phyloP scores from a whole-genome alignment of 257 asterid genomes.

The Solanum bukasovii region DNA sequence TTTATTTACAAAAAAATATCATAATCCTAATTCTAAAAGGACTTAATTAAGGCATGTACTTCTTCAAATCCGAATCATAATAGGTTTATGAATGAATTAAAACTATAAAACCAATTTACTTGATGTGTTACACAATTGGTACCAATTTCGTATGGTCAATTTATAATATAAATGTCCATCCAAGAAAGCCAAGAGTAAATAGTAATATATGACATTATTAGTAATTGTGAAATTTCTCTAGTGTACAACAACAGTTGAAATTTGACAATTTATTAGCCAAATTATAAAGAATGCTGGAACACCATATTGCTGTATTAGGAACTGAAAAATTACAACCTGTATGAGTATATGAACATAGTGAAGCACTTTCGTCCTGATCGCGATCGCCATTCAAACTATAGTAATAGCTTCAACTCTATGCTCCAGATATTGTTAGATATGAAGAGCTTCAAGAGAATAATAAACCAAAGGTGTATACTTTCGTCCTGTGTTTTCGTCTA shows the following conservation, averaged over 20 bases:
- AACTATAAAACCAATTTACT: too few species aligned
- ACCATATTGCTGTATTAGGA: slow-evolving; percentile 2
- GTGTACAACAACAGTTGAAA: slow-evolving; percentile 21
- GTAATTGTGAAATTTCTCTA: not conserved
- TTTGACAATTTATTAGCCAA: slow-evolving; percentile 19
- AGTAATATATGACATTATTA: not conserved
- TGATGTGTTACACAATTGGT: not conserved
- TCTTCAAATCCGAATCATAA: too few species aligned
- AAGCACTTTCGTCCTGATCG: not conserved
- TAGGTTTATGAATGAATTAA: too few species aligned
- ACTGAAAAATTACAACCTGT: slow-evolving; percentile 9
- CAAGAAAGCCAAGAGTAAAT: not conserved
- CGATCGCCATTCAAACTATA: not conserved
- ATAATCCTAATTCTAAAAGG: too few species aligned
- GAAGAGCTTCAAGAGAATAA: not conserved
- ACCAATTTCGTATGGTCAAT: too few species aligned
- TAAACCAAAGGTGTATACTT: not conserved
- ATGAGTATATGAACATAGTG: slow-evolving; percentile 1
- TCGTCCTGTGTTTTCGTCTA: slow-evolving; percentile 8
- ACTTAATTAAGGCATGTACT: too few species aligned
- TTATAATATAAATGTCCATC: not conserved
- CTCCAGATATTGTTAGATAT: not conserved
- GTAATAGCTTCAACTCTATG: not conserved
- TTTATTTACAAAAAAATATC: too few species aligned
- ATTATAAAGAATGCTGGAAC: slow-evolving; percentile 13